A percentile compares a stretch with the other conserved stretches of the same genome.
Conservation (phyloP, 106 monocot species). For the Dactylorhiza incarnata region DNA sequence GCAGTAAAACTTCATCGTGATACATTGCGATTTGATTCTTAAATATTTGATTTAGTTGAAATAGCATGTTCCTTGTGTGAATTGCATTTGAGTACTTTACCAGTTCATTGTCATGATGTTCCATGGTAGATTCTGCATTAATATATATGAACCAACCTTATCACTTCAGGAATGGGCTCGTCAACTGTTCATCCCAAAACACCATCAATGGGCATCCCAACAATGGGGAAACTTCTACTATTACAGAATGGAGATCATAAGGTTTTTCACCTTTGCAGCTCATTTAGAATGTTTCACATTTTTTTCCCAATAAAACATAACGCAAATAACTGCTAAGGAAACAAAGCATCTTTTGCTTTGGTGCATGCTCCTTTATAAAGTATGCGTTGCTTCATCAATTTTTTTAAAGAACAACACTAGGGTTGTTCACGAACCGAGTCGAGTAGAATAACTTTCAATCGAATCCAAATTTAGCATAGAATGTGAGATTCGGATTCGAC, state of each 20-base stretch:
- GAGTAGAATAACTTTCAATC: too few relatives aligned
- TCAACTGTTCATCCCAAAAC: constrained; percentile 61
- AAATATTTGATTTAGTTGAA: neutral
- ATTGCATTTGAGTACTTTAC: neutral
- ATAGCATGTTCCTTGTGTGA: neutral
- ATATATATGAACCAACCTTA: neutral
- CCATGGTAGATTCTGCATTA: neutral
- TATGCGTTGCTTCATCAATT: neutral
- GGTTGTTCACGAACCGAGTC: too few relatives aligned
- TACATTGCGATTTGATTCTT: too few relatives aligned
- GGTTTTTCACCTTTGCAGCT: constrained; percentile 26
- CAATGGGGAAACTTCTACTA: constrained; percentile 99
- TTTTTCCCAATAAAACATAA: neutral
- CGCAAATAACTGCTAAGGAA: neutral
- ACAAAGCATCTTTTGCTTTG: neutral
- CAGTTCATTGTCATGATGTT: neutral
- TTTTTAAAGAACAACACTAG: neutral
- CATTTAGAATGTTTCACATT: neutral
- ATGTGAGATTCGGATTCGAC: too few relatives aligned
- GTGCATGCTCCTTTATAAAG: neutral
- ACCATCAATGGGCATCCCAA: constrained; percentile 94
- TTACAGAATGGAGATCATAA: constrained; percentile 85
- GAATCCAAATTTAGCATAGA: too few relatives aligned
- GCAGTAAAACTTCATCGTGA: neutral
- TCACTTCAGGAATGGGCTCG: constrained; percentile 78